phyloP scores from a whole-genome alignment of 805 yeast genomes.

The Isabelozyma gotoi region DNA sequence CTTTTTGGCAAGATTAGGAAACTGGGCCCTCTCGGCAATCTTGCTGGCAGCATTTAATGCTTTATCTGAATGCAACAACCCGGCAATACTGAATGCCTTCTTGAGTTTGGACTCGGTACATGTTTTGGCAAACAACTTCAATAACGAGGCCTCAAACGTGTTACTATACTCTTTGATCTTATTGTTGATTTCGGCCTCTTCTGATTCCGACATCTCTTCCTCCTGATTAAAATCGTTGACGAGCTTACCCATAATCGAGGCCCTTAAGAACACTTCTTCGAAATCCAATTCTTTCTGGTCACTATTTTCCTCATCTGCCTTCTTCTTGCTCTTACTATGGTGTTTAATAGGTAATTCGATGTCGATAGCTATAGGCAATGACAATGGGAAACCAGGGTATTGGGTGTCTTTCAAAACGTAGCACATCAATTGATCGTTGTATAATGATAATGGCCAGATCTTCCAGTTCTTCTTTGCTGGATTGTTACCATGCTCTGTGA shows the following conservation, averaged over 20 bases:
- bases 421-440: conserved; percentile 69
- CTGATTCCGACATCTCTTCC: conserved; percentile 18
- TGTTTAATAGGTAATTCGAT: conserved; percentile 60
- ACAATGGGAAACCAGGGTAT: conserved; percentile 82
- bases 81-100: conserved; percentile 70
- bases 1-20: conserved; percentile 32
- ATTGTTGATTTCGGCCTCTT: conserved; percentile 43
- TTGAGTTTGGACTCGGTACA: conserved; percentile 65
- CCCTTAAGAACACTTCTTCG: conserved; percentile 65
- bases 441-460: conserved; percentile 87
- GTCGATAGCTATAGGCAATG: conserved; percentile 78
- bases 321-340: conserved; percentile 17
- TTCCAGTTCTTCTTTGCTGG: conserved; percentile 50
- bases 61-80: conserved; percentile 69
- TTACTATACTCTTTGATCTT: conserved; percentile 52
- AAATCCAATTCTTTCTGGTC: conserved; percentile 36
- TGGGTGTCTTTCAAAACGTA: conserved; percentile 65
- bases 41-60: conserved; percentile 82
- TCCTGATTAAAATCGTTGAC: conserved; percentile 52
- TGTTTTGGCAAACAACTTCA: conserved; percentile 70
- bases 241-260: conserved; percentile 59
- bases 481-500: conserved; percentile 51
- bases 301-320: conserved; percentile 9
- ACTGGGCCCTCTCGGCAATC: conserved; percentile 68
- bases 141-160: conserved; percentile 71